Conservation (phyloP, 2,329 filamentous ascomycete genomes). For the Clonostachys rosea region DNA sequence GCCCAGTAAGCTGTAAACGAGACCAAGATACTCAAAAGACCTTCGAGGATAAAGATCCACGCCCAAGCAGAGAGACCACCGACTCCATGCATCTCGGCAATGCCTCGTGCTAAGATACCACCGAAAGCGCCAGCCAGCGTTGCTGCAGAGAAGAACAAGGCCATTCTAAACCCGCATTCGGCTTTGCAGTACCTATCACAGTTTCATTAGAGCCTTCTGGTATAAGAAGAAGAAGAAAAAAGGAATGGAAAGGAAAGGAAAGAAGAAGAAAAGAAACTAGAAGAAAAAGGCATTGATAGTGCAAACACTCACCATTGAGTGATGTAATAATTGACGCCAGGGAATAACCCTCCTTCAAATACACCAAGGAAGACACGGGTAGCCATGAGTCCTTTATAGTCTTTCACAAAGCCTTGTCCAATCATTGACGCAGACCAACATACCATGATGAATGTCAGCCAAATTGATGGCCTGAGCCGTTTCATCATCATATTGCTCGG, state of each 20-base stretch:
- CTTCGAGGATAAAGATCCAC: constrained; percentile 68
- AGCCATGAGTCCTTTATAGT: constrained; percentile 70
- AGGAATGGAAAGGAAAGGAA: constrained; percentile 18
- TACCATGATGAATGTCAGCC: constrained; percentile 65
- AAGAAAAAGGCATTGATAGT: constrained; percentile 37
- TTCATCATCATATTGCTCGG: constrained; percentile 35
- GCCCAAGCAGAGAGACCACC: constrained; percentile 56
- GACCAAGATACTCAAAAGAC: constrained; percentile 63
- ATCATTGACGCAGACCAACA: constrained; percentile 72
- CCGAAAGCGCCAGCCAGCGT: constrained; percentile 76
- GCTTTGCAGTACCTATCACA: too few relatives aligned
- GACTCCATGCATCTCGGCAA: constrained; percentile 64
- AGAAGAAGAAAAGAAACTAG: too few relatives aligned
- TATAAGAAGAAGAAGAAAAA: too few relatives aligned
- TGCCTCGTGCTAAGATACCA: constrained; percentile 66
- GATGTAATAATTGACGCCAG: constrained; percentile 37
- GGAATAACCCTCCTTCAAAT: constrained; percentile 71
- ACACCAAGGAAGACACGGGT: constrained; percentile 83
- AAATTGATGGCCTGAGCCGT: constrained; percentile 32
- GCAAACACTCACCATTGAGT: constrained; percentile 55
- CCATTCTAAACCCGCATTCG: constrained; percentile 40
- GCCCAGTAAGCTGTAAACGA: constrained; percentile 65
- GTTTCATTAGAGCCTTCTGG: too few relatives aligned
- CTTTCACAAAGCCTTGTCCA: constrained; percentile 71
- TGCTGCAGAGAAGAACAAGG: constrained; percentile 79